Evolutionary conservation across 2,329 filamentous ascomycete genomes (phyloP), one percentile per base, ranked within the genome.

Genomic region (Nemania diffusa): DNA sequence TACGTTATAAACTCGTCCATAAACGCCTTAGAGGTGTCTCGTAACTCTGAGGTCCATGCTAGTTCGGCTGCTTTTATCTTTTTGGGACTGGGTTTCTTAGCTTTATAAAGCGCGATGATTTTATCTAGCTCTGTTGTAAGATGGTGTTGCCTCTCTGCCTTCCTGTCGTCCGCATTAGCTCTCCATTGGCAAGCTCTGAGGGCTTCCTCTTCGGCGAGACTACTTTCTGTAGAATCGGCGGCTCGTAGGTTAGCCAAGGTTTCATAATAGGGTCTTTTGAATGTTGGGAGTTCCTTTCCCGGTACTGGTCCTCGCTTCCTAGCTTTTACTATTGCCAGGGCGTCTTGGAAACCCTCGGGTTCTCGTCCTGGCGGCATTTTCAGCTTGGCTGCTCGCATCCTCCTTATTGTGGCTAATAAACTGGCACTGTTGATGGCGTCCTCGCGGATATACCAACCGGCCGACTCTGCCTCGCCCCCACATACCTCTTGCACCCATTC

Each of bases 401-500:
- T 79, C 24, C 79, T 73, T 5, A 85, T 69, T 1, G 81, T 76
- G 0, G 69, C 72, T 15, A 77, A 74, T 3, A 79, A 76, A 48
- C 85, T 85, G 62, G 84, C 81, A 9, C 81, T 29, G 61, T 89
- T 83, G 26, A 90, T 78, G 73, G 74, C 77, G 29, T 78, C 77
- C 60, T 87, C 85, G 44, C 87, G 84, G 9, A 69, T 58, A 55
- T 72, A 80, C 72, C 75, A 77, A 20, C 20, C 0, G 4, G n/a
- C 51, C 6, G 69, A 62, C 44, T 56, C 68, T 26, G 73, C 64
- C 27, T 84, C 80, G 17, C 76, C 69, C 7, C 81, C 80, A 20
- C 84, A 88, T 9, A 94, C 79, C 74, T 92, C 87, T 46, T 84
- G 82, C 3, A 90, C 78, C 73, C 84, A 86, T 4, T 90, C 84